Conservation (phyloP, 129 eudicot species). For the Smallanthus sonchifolius region DNA sequence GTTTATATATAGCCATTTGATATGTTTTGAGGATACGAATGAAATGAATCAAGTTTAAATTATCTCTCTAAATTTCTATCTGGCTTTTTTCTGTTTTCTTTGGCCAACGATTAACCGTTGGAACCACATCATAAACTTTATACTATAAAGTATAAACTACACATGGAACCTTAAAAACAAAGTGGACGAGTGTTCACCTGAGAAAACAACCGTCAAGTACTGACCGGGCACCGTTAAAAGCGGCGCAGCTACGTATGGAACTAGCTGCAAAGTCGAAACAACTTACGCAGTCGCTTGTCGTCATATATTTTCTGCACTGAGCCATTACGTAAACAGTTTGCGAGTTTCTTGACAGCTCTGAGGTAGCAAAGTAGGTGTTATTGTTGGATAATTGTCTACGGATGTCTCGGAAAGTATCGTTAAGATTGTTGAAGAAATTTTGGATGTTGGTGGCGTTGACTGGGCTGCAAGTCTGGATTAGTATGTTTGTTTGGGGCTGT, state of each 20-base stretch:
- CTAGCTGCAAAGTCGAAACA: slow-evolving; percentile 53
- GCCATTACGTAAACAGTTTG: slow-evolving; percentile 56
- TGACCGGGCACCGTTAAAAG: slow-evolving; percentile 61
- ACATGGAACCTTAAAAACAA: background rate
- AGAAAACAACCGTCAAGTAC: slow-evolving; percentile 72
- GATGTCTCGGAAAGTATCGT: slow-evolving; percentile 45
- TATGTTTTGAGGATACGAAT: no score
- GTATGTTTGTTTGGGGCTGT: slow-evolving; percentile 52
- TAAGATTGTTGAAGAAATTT: slow-evolving; percentile 47
- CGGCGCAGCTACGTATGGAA: slow-evolving; percentile 50
- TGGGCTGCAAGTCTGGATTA: slow-evolving; percentile 52
- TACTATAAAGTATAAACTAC: no score
- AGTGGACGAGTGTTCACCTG: slow-evolving; percentile 30
- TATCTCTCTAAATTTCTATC: no score
- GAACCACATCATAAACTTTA: no score
- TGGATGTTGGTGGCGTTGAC: slow-evolving; percentile 36
- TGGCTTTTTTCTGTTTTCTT: no score
- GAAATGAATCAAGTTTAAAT: no score
- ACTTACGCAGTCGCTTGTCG: slow-evolving; percentile 41
- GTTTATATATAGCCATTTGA: no score
- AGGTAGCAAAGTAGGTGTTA: slow-evolving; percentile 45
- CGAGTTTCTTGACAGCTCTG: slow-evolving; percentile 44
- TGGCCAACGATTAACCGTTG: no score
- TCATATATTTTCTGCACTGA: slow-evolving; percentile 66
- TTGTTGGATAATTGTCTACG: slow-evolving; percentile 34